Percentiles rank a stretch among this genome's conserved stretches.
phyloP scores from a whole-genome alignment of 2,329 filamentous ascomycete genomes.

The Penicillium occitanis region DNA sequence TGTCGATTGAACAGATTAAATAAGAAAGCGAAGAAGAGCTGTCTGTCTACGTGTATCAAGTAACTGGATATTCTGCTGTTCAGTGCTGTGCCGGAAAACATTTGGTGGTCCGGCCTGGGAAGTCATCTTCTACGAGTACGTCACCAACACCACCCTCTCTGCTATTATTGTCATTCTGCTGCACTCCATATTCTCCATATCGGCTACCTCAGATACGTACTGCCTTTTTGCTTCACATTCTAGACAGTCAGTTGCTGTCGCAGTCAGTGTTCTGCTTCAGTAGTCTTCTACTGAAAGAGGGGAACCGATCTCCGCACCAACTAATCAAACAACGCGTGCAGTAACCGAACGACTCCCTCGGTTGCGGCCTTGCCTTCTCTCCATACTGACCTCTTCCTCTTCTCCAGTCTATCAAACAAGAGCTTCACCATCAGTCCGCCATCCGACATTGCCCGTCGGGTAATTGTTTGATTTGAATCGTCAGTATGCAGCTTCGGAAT shows the following conservation, averaged over 20 bases:
- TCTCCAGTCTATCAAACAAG: background rate
- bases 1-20: background rate
- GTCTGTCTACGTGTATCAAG: background rate
- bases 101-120: background rate
- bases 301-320: slow-evolving; percentile 8
- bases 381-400: background rate
- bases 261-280: background rate
- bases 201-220: background rate
- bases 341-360: slow-evolving; percentile 13
- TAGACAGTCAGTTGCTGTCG: background rate
- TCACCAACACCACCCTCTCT: background rate
- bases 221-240: background rate
- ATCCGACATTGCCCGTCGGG: slow-evolving; percentile 9
- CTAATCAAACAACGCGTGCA: background rate
- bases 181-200: background rate
- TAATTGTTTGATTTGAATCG: background rate
- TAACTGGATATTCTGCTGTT: background rate
- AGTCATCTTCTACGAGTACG: background rate
- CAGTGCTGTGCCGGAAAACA: background rate
- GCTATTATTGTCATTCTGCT: background rate
- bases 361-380: background rate
- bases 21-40: background rate
- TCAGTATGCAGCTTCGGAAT: slow-evolving; percentile 18
- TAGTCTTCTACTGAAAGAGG: background rate
- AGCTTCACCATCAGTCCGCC: background rate